phyloP scores from a whole-genome alignment of 371 early-diverging fungal genomes.

The Rhizomucor miehei region DNA sequence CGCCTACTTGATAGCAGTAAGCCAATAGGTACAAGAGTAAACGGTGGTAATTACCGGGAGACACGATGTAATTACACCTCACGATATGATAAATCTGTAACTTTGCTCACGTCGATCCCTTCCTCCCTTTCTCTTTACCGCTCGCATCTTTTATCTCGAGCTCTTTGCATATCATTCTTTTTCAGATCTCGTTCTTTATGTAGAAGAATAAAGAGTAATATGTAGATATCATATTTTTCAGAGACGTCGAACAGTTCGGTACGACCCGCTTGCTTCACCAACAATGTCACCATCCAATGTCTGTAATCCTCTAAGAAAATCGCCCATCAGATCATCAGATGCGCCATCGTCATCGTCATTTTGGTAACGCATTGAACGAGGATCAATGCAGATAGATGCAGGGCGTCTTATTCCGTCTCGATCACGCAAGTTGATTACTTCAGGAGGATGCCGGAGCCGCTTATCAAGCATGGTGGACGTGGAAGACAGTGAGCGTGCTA shows the following conservation, averaged over 20 bases:
- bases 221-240: neutral
- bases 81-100: too few relatives aligned
- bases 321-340: slow-evolving; percentile 37
- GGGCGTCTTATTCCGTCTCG: slow-evolving; percentile 24
- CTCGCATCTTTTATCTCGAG: too few relatives aligned
- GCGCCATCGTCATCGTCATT: slow-evolving; percentile 8
- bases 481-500: slow-evolving; percentile 24
- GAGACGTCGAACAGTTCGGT: slow-evolving; percentile 23
- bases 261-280: slow-evolving; percentile 35
- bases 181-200: too few relatives aligned
- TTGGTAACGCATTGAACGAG: slow-evolving; percentile 24
- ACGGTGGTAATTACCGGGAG: too few relatives aligned
- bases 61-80: too few relatives aligned
- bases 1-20: too few relatives aligned
- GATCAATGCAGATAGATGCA: slow-evolving; percentile 41
- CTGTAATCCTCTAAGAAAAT: slow-evolving; percentile 39
- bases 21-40: too few relatives aligned
- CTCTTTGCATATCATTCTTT: too few relatives aligned
- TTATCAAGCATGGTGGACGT: slow-evolving; percentile 11
- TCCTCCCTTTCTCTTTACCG: too few relatives aligned
- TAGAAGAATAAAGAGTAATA: neutral
- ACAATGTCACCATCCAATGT: slow-evolving; percentile 42
- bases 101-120: too few relatives aligned
- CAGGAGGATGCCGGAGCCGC: slow-evolving; percentile 15
- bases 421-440: slow-evolving; percentile 23